Conservation (phyloP, 1,284 basidiomycete species). For the Veloboletus limbatus region DNA sequence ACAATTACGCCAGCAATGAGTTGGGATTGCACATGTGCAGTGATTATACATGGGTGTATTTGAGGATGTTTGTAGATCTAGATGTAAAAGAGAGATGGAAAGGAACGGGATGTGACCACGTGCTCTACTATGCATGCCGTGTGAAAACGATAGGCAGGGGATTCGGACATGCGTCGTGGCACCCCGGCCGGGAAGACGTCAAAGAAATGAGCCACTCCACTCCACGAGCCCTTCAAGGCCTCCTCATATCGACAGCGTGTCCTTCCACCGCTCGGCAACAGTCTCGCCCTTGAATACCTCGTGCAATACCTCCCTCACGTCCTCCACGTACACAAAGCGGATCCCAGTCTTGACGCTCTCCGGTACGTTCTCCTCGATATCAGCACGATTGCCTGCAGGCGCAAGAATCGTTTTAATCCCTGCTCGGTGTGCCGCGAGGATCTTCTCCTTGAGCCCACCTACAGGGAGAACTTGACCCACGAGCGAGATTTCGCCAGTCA, state of each 20-base stretch:
- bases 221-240: background rate
- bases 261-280: constrained; percentile 65
- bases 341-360: constrained; percentile 93
- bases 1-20: no score
- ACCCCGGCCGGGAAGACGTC: no score
- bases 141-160: constrained; percentile 1
- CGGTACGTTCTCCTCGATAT: constrained; percentile 95
- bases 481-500: constrained; percentile 94
- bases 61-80: no score
- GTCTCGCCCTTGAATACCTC: constrained; percentile 77
- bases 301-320: constrained; percentile 81
- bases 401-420: constrained; percentile 91
- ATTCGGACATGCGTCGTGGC: no score
- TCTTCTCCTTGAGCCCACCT: constrained; percentile 94
- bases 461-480: constrained; percentile 92
- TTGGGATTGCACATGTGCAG: no score
- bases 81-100: no score
- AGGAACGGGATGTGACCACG: no score
- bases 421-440: constrained; percentile 89
- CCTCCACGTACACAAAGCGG: constrained; percentile 90
- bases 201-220: background rate
- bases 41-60: no score
- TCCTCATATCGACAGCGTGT: constrained; percentile 41
- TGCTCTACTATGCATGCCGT: constrained; percentile 2
- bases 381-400: constrained; percentile 82